Base-by-base conservation (phyloP, 768 basidiomycete species). In the Tulasnella sp. region DNA sequence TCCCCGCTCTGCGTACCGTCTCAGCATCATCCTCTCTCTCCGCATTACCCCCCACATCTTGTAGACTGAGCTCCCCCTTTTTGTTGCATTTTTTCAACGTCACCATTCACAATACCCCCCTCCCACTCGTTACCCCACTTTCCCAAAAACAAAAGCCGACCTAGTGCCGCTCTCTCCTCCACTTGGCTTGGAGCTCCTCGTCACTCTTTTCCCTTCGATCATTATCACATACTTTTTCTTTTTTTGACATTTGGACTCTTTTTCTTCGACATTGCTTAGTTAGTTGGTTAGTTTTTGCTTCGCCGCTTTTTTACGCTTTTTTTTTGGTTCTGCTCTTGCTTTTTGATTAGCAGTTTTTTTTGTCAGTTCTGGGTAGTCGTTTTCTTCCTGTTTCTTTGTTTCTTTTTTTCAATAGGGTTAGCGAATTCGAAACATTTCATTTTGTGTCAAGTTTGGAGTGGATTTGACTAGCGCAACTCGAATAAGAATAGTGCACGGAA, bases 111-210 rank as follows among this genome's bases (percentile, higher is more conserved):
- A 22, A 73, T 40, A 73, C 72, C 42, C 74, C n/a, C 44, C 18
- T 24, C 28, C 1, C 48, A 50, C 74, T 75, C 74, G 74, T 50
- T 42, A 28, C 74, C 42, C 37, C 74, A 46, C 31, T 37, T 75
- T 22, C 74, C n/a, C 37, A 37, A 37, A 44, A 75, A n/a, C n/a
- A n/a, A 75, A 42, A 42, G 28, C 74, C 48, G 74, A 44, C 74
- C 74, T 50, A 50, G 42, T 18, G 74, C 64, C 64, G 64, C 31
- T 75, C 74, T 22, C 48, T 75, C 40, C 48, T 75, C 40, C 22
- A 12, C 34, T 12, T 40, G 44, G 37, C 6, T 46, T 40, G 73
- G 41, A 24, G 3, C 42, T 34, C 14, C 31, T 12, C 64, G 64
- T 69, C 34, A 37, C 64, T 37, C 64, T 64, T 64, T 69, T 69